These are phyloP conservation scores for Coprinellus micaceus DNA, from an alignment of 768 basidiomycete species.

Conservation along the genomic window DNA sequence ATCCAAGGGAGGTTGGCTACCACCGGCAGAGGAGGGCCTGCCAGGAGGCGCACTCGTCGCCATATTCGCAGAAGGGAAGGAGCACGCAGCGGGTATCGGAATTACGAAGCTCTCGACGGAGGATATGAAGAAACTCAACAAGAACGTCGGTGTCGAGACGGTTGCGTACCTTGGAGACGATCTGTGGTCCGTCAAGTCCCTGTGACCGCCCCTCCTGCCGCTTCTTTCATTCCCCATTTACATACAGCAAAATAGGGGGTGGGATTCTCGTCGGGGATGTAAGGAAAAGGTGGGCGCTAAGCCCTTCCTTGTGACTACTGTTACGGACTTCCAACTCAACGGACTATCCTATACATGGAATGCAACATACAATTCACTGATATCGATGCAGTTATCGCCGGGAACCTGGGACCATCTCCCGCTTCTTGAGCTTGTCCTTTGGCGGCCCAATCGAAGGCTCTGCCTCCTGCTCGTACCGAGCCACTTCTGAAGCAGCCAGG, in stretches of 20 bases:
- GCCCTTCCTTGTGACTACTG: not conserved
- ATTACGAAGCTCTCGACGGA: constrained; percentile 78
- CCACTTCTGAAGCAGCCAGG: not conserved
- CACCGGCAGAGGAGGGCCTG: constrained; percentile 64
- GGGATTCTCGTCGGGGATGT: not conserved
- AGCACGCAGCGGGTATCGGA: constrained; percentile 85
- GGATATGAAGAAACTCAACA: constrained; percentile 87
- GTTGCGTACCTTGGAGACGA: constrained; percentile 87
- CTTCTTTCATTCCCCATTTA: not conserved
- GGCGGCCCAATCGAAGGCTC: not conserved
- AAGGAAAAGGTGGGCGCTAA: not conserved
- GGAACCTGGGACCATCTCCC: not conserved
- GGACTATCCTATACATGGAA: not conserved
- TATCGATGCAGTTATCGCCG: not conserved
- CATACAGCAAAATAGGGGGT: not conserved
- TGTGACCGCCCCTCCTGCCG: constrained; percentile 37
- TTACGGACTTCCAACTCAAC: not conserved
- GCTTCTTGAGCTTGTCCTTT: not conserved
- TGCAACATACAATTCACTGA: constrained; percentile 3
- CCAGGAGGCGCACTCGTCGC: constrained; percentile 79
- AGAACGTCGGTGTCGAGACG: constrained; percentile 86
- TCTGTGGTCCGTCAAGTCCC: constrained; percentile 65
- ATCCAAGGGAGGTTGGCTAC: constrained; percentile 85
- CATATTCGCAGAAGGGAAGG: constrained; percentile 94
- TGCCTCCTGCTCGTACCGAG: no score